phyloP scores from a whole-genome alignment of 176 grass and related monocot species.

The Tillandsia fasciculata region DNA sequence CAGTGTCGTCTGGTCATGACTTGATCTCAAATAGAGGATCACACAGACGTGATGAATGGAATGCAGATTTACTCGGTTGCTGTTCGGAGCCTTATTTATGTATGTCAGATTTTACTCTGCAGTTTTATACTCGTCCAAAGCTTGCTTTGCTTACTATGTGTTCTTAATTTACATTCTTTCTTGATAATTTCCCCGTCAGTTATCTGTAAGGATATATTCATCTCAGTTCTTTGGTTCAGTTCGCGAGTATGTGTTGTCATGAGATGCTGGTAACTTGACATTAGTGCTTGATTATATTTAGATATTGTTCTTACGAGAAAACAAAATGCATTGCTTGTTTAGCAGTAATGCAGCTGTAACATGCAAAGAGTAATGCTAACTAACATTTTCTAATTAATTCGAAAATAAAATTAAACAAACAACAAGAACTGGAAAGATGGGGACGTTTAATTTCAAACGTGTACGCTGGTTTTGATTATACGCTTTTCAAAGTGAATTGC shows the following conservation, averaged over 20 bases:
- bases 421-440: too few species aligned
- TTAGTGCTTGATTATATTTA: neutral
- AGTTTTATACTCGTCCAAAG: neutral
- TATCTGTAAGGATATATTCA: too few species aligned
- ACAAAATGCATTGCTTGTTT: neutral
- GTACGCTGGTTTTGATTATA: neutral
- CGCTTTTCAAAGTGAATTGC: neutral
- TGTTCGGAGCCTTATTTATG: constrained; percentile 94
- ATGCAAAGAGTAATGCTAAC: neutral
- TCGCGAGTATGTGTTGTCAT: neutral
- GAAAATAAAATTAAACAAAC: too few species aligned
- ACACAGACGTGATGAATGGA: constrained; percentile 52
- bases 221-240: too few species aligned
- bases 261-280: neutral
- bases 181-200: too few species aligned
- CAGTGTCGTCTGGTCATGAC: constrained; percentile 43
- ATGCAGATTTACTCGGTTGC: constrained; percentile 97
- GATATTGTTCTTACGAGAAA: neutral
- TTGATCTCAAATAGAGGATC: constrained; percentile 34
- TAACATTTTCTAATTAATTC: too few species aligned
- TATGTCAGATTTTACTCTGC: constrained; percentile 32
- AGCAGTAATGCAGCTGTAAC: neutral
- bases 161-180: too few species aligned
- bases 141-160: too few species aligned
- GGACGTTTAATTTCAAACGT: too few species aligned